Conservation (phyloP, 768 basidiomycete genomes). For the Leucosporidium scottii region DNA sequence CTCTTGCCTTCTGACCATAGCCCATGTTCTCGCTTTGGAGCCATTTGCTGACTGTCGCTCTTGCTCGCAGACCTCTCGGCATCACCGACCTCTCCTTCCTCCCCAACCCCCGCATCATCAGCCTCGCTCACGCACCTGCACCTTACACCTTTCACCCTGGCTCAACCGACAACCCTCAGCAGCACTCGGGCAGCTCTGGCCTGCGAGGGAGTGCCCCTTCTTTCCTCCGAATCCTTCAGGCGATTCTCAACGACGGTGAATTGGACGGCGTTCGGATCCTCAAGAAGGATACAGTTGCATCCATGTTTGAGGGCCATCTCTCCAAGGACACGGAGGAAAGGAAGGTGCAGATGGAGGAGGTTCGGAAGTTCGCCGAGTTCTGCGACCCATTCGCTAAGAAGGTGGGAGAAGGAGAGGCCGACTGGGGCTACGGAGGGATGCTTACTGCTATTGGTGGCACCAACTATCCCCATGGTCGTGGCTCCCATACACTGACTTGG, state of each 20-base stretch:
- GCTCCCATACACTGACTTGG: too few species aligned
- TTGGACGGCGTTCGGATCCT: constrained; percentile 8
- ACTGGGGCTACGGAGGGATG: too few species aligned
- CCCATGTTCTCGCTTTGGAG: neutral
- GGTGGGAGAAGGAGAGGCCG: too few species aligned
- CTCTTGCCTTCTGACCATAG: neutral
- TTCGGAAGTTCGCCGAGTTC: too few species aligned
- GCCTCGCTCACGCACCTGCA: neutral
- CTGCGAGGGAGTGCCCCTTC: constrained; percentile 36
- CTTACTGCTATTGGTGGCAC: too few species aligned
- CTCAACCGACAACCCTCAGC: constrained; percentile 8
- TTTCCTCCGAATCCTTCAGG: constrained; percentile 36
- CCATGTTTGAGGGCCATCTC: constrained; percentile 14
- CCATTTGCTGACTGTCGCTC: too few species aligned
- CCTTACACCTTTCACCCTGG: neutral
- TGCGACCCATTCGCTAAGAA: too few species aligned
- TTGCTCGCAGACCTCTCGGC: constrained; percentile 33
- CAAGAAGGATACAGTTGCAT: constrained; percentile 16
- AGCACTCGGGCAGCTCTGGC: constrained; percentile 31
- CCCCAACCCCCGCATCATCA: constrained; percentile 26
- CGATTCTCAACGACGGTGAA: constrained; percentile 29
- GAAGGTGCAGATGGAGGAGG: too few species aligned
- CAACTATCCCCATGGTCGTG: too few species aligned
- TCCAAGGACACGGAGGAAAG: too few species aligned
- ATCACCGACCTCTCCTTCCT: constrained; percentile 37